phyloP scores from a whole-genome alignment of 306 rosid genomes.

The Prinsepia uniflora region DNA sequence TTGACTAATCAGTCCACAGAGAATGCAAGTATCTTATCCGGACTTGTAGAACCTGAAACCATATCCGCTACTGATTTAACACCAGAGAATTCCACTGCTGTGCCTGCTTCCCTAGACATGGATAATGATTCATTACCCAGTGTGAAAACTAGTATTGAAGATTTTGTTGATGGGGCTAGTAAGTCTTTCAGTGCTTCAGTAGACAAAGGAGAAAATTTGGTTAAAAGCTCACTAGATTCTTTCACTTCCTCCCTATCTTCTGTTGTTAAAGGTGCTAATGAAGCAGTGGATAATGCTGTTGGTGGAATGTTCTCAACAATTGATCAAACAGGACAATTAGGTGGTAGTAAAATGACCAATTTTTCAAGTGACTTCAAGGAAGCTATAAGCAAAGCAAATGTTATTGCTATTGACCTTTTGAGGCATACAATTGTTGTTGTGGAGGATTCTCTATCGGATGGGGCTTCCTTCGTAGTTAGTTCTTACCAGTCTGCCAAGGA shows the following conservation, averaged over 20 bases:
- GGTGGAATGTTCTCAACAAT: conserved; percentile 47
- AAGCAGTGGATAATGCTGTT: conserved; percentile 50
- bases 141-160: conserved; percentile 47
- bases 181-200: conserved; percentile 52
- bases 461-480: conserved; percentile 54
- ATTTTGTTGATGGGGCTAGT: conserved; percentile 34
- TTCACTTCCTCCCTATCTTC: conserved; percentile 50
- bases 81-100: conserved; percentile 30
- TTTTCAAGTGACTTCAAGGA: conserved; percentile 59
- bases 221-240: conserved; percentile 52
- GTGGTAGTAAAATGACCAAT: conserved; percentile 44
- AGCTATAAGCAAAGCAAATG: conserved; percentile 50
- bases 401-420: conserved; percentile 52
- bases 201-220: conserved; percentile 44
- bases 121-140: conserved; percentile 38
- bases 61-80: conserved; percentile 32
- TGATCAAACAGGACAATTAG: conserved; percentile 60
- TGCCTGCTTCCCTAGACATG: conserved; percentile 28
- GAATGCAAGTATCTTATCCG: conserved; percentile 32
- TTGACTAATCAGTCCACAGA: conserved; percentile 35
- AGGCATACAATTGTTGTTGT: conserved; percentile 50
- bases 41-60: conserved; percentile 37
- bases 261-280: conserved; percentile 42
- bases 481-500: conserved; percentile 76
- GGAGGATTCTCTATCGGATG: conserved; percentile 63